phyloP scores from a whole-genome alignment of 2,329 filamentous ascomycete genomes.

The Penicillium occitanis region DNA sequence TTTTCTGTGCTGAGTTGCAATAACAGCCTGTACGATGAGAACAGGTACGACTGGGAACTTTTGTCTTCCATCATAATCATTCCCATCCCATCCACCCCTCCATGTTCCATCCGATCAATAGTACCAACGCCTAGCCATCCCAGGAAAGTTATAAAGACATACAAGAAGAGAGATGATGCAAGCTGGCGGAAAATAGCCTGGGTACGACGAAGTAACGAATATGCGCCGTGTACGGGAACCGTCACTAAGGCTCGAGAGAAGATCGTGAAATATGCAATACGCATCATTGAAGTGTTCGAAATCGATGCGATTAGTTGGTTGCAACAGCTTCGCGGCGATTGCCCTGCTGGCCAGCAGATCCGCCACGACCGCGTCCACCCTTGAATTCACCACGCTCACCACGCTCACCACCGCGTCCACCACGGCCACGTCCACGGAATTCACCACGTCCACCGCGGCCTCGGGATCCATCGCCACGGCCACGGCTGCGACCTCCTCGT shows the following conservation, averaged over 20 bases:
- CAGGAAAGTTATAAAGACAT: constrained; percentile 23
- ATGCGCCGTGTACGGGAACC: background rate
- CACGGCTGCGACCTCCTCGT: constrained; percentile 34
- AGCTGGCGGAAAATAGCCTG: constrained; percentile 21
- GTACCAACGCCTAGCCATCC: constrained; percentile 34
- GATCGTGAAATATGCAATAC: constrained; percentile 12
- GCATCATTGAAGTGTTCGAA: background rate
- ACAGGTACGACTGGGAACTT: constrained; percentile 13
- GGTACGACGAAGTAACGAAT: background rate
- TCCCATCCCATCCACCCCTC: constrained; percentile 37
- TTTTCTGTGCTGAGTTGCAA: constrained; percentile 8
- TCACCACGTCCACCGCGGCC: constrained; percentile 36
- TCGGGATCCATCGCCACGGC: constrained; percentile 40
- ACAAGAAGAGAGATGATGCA: constrained; percentile 23
- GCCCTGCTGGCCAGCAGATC: constrained; percentile 26
- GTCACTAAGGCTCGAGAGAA: background rate
- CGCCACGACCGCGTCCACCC: constrained; percentile 36
- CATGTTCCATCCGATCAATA: background rate
- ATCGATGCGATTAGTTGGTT: constrained; percentile 19
- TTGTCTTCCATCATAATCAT: background rate
- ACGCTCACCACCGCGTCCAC: constrained; percentile 36
- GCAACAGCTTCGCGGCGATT: constrained; percentile 32
- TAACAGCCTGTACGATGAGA: constrained; percentile 5
- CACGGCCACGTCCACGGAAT: constrained; percentile 19
- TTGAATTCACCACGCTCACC: constrained; percentile 29